Percentiles rank a stretch among this genome's conserved stretches.
Evolutionary conservation across 768 basidiomycete species (phyloP).

Genomic region (Trichaptum fuscoviolaceum): DNA sequence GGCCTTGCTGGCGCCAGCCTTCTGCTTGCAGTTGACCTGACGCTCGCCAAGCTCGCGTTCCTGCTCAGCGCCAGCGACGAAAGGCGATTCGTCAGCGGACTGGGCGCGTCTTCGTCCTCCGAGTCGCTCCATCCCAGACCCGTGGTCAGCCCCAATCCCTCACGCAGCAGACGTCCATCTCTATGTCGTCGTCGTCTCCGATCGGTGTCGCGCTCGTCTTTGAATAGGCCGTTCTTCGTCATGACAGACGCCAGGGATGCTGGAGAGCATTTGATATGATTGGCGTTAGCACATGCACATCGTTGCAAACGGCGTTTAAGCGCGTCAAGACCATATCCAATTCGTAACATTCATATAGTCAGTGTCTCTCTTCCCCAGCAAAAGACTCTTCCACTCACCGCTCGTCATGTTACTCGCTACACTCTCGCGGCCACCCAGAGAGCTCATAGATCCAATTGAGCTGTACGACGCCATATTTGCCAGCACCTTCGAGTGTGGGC

Average conservation of each 20-base stretch:
- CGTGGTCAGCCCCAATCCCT: constrained; percentile 65
- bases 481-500: constrained; percentile 58
- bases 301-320: not conserved
- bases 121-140: constrained; percentile 75
- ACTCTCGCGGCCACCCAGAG: not conserved
- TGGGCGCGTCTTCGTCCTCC: constrained; percentile 72
- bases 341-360: no score
- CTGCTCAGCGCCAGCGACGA: constrained; percentile 35
- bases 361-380: constrained; percentile 13
- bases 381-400: constrained; percentile 32
- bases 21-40: not conserved
- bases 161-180: constrained; percentile 50
- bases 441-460: constrained; percentile 24
- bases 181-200: constrained; percentile 54
- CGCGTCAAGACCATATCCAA: constrained; percentile 23
- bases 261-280: constrained; percentile 6
- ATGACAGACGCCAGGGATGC: constrained; percentile 20
- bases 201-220: constrained; percentile 55
- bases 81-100: constrained; percentile 56
- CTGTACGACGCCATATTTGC: constrained; percentile 24
- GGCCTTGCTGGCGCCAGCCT: not conserved
- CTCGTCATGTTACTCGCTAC: constrained; percentile 10
- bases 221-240: constrained; percentile 37
- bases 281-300: not conserved
- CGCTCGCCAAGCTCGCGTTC: constrained; percentile 1